A percentile compares a stretch with the other conserved stretches of the same genome.
Evolutionary conservation across 306 rosid species (phyloP).

Genomic region (Glycine latifolia): DNA sequence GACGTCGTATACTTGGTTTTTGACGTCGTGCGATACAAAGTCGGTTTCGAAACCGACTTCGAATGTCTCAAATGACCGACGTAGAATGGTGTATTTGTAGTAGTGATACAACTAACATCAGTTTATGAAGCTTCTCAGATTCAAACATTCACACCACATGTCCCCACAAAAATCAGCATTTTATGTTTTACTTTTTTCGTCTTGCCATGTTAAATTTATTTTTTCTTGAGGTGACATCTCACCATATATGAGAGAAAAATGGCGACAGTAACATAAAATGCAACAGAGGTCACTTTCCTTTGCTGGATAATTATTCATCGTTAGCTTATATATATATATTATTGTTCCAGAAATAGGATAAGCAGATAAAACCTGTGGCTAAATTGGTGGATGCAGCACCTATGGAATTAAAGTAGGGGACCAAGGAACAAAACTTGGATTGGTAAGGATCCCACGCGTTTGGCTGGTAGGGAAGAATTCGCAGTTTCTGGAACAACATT

Average conservation of each 20-base stretch:
- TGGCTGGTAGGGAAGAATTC: constrained; percentile 33
- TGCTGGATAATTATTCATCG: constrained; percentile 23
- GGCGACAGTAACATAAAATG: background rate
- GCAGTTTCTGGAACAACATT: constrained; percentile 19
- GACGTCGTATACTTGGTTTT: no score
- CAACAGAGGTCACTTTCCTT: constrained; percentile 31
- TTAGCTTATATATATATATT: background rate
- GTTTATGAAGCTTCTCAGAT: background rate
- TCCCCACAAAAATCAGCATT: background rate
- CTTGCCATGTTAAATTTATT: constrained; percentile 6
- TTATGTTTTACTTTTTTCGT: background rate
- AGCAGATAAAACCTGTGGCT: constrained; percentile 22
- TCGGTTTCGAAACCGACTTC: no score
- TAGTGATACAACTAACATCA: background rate
- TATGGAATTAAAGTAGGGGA: constrained; percentile 37
- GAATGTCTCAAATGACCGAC: no score
- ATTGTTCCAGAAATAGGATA: constrained; percentile 29
- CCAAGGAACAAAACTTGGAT: constrained; percentile 28
- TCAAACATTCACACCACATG: constrained; percentile 30
- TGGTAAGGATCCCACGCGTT: constrained; percentile 9
- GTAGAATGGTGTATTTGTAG: no score
- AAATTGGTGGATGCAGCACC: constrained; percentile 43
- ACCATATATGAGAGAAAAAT: background rate
- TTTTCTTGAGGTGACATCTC: constrained; percentile 22
- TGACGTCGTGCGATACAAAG: no score